A percentile compares a stretch with the other conserved stretches of the same genome.
phyloP scores from a whole-genome alignment of 768 basidiomycete species.

The Panellus pusillus region DNA sequence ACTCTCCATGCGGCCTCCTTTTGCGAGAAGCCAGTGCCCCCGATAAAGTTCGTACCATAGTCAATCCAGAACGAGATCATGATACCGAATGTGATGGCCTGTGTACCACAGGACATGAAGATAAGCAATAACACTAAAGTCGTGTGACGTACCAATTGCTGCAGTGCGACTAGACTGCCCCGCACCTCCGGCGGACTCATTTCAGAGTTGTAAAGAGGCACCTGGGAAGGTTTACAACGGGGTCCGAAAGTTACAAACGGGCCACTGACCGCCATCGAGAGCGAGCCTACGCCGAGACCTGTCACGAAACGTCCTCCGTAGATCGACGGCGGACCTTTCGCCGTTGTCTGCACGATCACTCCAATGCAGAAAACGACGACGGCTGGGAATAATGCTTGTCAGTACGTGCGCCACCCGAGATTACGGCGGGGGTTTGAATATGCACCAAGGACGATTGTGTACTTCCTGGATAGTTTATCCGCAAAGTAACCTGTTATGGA shows the following conservation, averaged over 20 bases:
- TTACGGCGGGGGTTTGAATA: not conserved
- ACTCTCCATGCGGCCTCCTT: constrained; percentile 74
- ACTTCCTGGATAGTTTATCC: constrained; percentile 73
- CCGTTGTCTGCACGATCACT: constrained; percentile 71
- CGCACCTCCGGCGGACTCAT: constrained; percentile 81
- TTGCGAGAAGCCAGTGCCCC: constrained; percentile 57
- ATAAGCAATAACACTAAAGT: no score
- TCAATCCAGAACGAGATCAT: constrained; percentile 64
- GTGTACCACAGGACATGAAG: not conserved
- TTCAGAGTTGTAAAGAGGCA: constrained; percentile 69
- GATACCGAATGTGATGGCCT: constrained; percentile 77
- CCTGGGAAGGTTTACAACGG: no score
- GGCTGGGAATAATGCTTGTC: constrained; percentile 32
- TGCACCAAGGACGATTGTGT: constrained; percentile 62
- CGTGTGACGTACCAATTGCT: constrained; percentile 48
- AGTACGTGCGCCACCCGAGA: not conserved
- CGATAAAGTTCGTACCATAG: constrained; percentile 48
- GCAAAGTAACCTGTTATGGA: constrained; percentile 51
- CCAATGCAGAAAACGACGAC: constrained; percentile 66
- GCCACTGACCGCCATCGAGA: constrained; percentile 68
- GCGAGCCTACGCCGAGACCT: constrained; percentile 77
- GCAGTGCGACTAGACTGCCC: constrained; percentile 77
- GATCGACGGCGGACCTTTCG: constrained; percentile 57
- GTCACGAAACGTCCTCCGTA: constrained; percentile 78
- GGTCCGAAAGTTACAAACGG: no score